Conservation (phyloP, 768 basidiomycete genomes). For the Gautieria morchelliformis region DNA sequence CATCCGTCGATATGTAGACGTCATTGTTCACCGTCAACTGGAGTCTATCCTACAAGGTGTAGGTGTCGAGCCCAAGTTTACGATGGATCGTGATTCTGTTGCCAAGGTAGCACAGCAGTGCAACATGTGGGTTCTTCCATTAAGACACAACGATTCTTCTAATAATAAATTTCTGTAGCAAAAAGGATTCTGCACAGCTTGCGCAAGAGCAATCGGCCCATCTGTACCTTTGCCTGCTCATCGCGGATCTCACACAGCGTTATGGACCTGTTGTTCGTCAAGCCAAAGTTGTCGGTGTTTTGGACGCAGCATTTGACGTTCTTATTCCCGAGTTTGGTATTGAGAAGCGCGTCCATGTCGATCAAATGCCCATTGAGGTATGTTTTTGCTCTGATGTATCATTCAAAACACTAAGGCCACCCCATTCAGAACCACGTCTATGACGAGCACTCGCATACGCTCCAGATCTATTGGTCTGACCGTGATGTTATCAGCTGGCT, state of each 20-base stretch:
- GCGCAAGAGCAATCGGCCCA: constrained; percentile 97
- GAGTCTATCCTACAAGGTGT: constrained; percentile 76
- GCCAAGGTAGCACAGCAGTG: constrained; percentile 98
- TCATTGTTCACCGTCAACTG: constrained; percentile 93
- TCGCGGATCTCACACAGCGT: constrained; percentile 86
- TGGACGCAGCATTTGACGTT: constrained; percentile 98
- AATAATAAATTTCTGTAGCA: constrained; percentile 32
- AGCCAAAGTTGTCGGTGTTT: constrained; percentile 89
- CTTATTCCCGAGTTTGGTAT: constrained; percentile 95
- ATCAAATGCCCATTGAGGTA: constrained; percentile 98
- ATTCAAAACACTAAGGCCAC: constrained; percentile 14
- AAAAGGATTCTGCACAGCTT: constrained; percentile 81
- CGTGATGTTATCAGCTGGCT: constrained; percentile 93
- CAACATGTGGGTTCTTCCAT: constrained; percentile 61
- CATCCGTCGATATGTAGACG: constrained; percentile 87
- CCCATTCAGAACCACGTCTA: constrained; percentile 76
- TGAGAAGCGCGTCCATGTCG: constrained; percentile 97
- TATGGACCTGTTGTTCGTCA: constrained; percentile 94
- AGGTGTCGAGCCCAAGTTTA: constrained; percentile 78
- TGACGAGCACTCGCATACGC: constrained; percentile 86
- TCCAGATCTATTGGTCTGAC: constrained; percentile 94
- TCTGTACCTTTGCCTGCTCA: constrained; percentile 88
- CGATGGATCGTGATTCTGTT: constrained; percentile 95
- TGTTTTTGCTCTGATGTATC: constrained; percentile 19
- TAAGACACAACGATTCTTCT: not conserved